Percentiles rank a stretch among this genome's conserved stretches.
These are phyloP conservation scores for Nakaseomyces nivariensis DNA, from an alignment of 1,139 yeast genomes.

Conservation along the genomic window DNA sequence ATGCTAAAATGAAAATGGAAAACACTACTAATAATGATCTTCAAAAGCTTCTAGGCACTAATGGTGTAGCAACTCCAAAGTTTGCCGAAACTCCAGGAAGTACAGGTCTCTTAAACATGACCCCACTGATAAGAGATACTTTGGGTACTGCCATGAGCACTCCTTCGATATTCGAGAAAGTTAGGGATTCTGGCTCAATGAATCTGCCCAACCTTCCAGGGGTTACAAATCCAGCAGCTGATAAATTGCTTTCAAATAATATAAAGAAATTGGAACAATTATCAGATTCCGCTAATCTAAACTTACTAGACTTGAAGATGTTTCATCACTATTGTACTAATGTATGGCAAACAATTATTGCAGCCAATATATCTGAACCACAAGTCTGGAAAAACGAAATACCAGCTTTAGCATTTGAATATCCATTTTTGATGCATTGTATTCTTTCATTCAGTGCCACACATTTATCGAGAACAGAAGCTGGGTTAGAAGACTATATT, in stretches of 20 bases:
- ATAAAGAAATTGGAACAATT: conserved; percentile 5
- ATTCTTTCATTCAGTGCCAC: conserved; percentile 86
- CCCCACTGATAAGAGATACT: conserved; percentile 1
- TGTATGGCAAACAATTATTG: conserved; percentile 80
- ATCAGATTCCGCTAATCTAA: conserved; percentile 35
- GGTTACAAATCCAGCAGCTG: not conserved
- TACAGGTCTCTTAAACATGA: not conserved
- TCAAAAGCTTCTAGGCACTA: conserved; percentile 1
- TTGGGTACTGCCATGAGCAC: not conserved
- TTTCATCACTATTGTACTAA: conserved; percentile 81
- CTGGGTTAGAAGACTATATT: conserved; percentile 72
- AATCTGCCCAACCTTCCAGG: not conserved
- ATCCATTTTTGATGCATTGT: conserved; percentile 88
- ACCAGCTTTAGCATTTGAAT: conserved; percentile 77
- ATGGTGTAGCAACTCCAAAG: not conserved
- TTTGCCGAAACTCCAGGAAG: conserved; percentile 1
- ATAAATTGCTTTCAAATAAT: not conserved
- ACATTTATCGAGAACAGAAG: conserved; percentile 67
- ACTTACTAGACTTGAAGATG: conserved; percentile 66
- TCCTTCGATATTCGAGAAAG: not conserved
- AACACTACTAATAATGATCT: conserved; percentile 2
- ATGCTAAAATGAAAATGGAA: conserved; percentile 6
- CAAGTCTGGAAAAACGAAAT: conserved; percentile 82
- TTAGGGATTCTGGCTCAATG: not conserved
- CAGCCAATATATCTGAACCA: conserved; percentile 81